A percentile compares a stretch with the other conserved stretches of the same genome.
phyloP scores from a whole-genome alignment of 2,329 filamentous ascomycete genomes.

The Colletotrichum sp. region DNA sequence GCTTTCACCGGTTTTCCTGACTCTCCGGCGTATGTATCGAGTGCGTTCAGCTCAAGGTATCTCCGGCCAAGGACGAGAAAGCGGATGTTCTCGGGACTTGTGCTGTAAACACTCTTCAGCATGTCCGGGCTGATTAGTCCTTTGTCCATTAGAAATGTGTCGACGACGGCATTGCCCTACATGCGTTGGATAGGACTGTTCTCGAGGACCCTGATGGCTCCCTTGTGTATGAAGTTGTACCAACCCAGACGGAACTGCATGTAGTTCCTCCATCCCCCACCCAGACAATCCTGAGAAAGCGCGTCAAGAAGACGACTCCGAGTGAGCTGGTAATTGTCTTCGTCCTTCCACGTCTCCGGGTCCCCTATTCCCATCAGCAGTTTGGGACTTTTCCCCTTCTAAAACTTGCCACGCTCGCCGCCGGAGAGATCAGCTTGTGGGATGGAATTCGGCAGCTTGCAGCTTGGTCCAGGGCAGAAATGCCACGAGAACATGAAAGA shows the following conservation, averaged over 20 bases:
- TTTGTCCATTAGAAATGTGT: background rate
- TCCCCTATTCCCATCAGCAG: background rate
- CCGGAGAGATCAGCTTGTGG: too few species aligned
- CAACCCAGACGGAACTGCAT: background rate
- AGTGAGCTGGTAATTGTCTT: background rate
- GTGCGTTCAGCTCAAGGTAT: background rate
- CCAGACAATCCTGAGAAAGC: background rate
- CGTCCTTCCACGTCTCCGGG: background rate
- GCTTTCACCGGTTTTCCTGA: background rate
- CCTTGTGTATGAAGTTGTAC: background rate
- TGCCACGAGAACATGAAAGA: background rate
- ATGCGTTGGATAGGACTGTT: background rate
- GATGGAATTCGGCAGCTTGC: background rate
- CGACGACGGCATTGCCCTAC: background rate
- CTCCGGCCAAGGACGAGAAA: background rate
- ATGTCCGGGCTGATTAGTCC: fast-evolving
- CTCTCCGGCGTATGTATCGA: background rate
- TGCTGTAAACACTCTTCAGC: background rate
- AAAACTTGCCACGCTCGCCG: background rate
- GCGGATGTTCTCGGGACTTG: background rate
- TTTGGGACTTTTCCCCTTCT: background rate
- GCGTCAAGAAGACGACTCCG: background rate
- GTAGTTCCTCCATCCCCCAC: background rate
- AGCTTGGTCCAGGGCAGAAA: background rate
- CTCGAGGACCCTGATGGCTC: background rate